Evolutionary conservation across 352 stramenopile species (phyloP), one percentile per base, ranked within the genome.

Genomic region (Plasmopara viticola): DNA sequence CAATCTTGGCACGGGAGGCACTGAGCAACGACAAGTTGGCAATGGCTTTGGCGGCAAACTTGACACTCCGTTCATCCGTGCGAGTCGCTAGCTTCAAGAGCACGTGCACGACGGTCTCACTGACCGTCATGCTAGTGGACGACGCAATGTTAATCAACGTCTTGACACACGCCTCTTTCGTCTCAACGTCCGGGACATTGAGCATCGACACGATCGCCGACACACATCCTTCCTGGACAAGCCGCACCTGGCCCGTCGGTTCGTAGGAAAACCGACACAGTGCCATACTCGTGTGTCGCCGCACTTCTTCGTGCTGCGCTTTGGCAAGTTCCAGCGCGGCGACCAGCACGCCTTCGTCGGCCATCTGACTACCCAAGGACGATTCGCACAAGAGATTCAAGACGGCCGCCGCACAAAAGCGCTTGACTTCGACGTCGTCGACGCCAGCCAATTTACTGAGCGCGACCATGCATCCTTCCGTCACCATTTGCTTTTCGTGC

Each of bases 171-270:
- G 82, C 75, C 50, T 92, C 82, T 50, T 90, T 92, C 1, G 82
- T 90, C 35, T 87, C 77, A n/a, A 70, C 59, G 40, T 92, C 82
- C 0, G 82, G 64, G 9, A 81, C 74, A 57, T 92, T 92, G 25
- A 92, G 68, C 82, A 92, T 90, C 12, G 78, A 90, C 13, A 92
- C 66, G 51, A 92, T 87, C 18, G 82, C 82, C 4, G 82, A 89
- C 13, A 89, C 80, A 18, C 78, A 90, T 4, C 82, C 82, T 68
- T 92, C 82, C 33, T 92, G 82, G 0, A 92, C 77, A 7, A 92
- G 70, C 28, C 75, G 75, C 2, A 86, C 60, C 38, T 92, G 82
- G 0, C 79, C 79, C 10, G 55, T 64, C 25, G 75, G 77, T 18
- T 88, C 79, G 53, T 92, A 90, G 6, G 82, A 90, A 39, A 92